phyloP scores from a whole-genome alignment of 495 filamentous ascomycete genomes.

The Penicillium ucsense region DNA sequence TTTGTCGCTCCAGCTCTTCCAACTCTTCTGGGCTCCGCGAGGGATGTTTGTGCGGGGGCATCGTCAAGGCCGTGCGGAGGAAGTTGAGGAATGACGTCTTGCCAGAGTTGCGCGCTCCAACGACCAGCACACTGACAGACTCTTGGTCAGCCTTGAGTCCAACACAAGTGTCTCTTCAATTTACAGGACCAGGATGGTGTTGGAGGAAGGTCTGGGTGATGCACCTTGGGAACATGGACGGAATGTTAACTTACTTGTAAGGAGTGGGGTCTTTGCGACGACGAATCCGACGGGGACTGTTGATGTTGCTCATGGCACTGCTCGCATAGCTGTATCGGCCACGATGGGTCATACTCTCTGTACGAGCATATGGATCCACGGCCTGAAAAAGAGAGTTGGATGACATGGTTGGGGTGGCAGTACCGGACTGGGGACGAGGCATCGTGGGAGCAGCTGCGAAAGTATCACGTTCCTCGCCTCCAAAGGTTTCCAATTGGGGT shows the following conservation, averaged over 20 bases:
- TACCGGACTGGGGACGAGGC: slow-evolving; percentile 14
- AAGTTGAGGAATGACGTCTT: slow-evolving; percentile 98
- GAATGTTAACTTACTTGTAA: slow-evolving; percentile 69
- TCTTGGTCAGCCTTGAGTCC: neutral
- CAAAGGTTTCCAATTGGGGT: slow-evolving; percentile 59
- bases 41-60: slow-evolving; percentile 64
- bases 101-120: slow-evolving; percentile 80
- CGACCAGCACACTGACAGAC: slow-evolving; percentile 69
- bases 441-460: slow-evolving; percentile 2
- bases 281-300: slow-evolving; percentile 84
- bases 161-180: neutral
- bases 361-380: slow-evolving; percentile 67
- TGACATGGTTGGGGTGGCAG: slow-evolving; percentile 5
- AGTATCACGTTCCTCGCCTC: slow-evolving; percentile 50
- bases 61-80: slow-evolving; percentile 70
- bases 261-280: slow-evolving; percentile 94
- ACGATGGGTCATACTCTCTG: slow-evolving; percentile 94
- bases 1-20: slow-evolving; percentile 30
- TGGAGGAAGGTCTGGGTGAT: neutral
- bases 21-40: slow-evolving; percentile 43
- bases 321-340: slow-evolving; percentile 96
- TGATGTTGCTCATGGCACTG: slow-evolving; percentile 82
- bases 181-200: neutral
- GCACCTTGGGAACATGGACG: neutral
- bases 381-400: slow-evolving; percentile 34